A percentile compares a stretch with the other conserved stretches of the same genome.
These are phyloP conservation scores for Fraxinus dipetala DNA, from an alignment of 305 asterid species.

Conservation along the genomic window DNA sequence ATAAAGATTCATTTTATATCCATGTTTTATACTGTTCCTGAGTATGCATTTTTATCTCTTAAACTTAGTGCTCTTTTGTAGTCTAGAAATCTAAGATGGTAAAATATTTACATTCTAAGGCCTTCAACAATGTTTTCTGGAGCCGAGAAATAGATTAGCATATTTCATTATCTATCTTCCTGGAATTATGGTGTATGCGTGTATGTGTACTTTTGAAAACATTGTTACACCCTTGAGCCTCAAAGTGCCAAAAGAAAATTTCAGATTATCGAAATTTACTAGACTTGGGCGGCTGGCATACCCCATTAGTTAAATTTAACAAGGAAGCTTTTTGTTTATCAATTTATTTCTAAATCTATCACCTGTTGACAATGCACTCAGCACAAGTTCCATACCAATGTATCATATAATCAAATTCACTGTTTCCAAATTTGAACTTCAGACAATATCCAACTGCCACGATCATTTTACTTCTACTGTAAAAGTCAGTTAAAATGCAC, in stretches of 20 bases:
- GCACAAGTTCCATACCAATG: background rate
- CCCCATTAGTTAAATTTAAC: background rate
- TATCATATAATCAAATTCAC: slow-evolving; percentile 8
- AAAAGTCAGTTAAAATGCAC: background rate
- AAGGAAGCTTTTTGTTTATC: background rate
- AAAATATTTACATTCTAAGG: slow-evolving; percentile 2
- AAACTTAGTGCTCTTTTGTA: background rate
- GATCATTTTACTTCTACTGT: slow-evolving; percentile 3
- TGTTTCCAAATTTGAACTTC: background rate
- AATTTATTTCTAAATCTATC: background rate
- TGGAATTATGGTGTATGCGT: background rate
- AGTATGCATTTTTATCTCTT: slow-evolving; percentile 11
- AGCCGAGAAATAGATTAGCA: slow-evolving; percentile 8
- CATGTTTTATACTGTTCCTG: background rate
- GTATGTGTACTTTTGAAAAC: background rate
- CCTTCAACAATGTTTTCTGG: background rate
- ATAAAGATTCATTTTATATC: slow-evolving; percentile 5
- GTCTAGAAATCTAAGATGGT: background rate
- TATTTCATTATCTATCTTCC: slow-evolving; percentile 2
- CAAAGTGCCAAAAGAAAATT: background rate
- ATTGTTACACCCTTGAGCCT: background rate
- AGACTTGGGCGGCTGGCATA: background rate
- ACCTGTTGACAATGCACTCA: background rate
- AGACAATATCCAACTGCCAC: slow-evolving; percentile 2
- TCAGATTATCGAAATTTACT: background rate